Evolutionary conservation across 371 early-diverging fungal species (phyloP).

Genomic region (Syncephalastrum sp.): DNA sequence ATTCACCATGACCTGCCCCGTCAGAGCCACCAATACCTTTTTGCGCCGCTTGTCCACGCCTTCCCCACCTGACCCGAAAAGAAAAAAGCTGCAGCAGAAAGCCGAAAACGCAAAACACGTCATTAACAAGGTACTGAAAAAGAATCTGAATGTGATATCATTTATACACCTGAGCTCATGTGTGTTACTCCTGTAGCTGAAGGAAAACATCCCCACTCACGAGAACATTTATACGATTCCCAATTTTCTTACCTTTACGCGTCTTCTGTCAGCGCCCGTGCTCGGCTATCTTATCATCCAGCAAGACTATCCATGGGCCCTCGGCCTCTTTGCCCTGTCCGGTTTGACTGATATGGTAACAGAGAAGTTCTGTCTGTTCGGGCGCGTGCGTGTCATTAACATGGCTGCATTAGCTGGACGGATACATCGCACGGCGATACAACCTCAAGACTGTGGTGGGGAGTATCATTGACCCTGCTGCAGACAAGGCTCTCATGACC

Average conservation of each 20-base stretch:
- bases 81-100: conserved; percentile 18
- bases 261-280: conserved; percentile 77
- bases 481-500: conserved; percentile 95
- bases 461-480: conserved; percentile 93
- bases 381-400: background rate
- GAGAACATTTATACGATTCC: conserved; percentile 92
- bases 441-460: conserved; percentile 87
- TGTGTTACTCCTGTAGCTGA: conserved; percentile 17
- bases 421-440: conserved; percentile 87
- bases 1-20: background rate
- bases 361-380: background rate
- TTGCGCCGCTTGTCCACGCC: too few relatives aligned
- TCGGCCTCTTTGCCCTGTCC: conserved; percentile 73
- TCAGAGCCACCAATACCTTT: too few relatives aligned
- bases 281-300: conserved; percentile 86
- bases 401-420: conserved; percentile 67
- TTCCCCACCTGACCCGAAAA: too few relatives aligned
- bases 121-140: conserved; percentile 25
- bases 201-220: conserved; percentile 27
- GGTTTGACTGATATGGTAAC: conserved; percentile 84
- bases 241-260: conserved; percentile 79
- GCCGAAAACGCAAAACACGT: conserved; percentile 44
- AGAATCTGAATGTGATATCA: background rate
- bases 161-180: background rate
- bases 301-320: conserved; percentile 67